Conservation (phyloP, 2,329 filamentous ascomycete genomes). For the Arthroderma sp. region DNA sequence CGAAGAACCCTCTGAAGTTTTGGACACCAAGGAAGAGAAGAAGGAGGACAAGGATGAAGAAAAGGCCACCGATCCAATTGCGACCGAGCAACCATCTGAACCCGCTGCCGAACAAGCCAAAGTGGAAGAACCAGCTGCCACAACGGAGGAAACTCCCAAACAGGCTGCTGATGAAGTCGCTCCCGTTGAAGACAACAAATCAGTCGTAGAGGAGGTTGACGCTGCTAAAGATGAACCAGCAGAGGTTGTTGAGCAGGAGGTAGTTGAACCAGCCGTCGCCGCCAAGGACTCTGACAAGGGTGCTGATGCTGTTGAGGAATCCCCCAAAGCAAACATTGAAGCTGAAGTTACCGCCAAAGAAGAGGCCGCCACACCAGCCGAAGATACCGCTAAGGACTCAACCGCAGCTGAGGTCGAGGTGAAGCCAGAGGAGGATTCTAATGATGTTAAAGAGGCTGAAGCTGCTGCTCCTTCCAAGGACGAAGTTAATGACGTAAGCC, state of each 20-base stretch:
- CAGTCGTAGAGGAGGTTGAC: neutral
- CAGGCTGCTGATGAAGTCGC: neutral
- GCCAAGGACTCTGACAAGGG: neutral
- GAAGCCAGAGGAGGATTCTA: neutral
- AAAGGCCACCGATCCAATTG: conserved; percentile 13
- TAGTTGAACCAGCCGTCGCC: conserved; percentile 1
- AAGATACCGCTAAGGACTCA: neutral
- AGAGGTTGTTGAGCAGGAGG: neutral
- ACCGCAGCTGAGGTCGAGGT: neutral
- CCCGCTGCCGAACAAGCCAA: conserved; percentile 5
- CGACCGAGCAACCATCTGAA: neutral
- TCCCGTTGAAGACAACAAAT: neutral
- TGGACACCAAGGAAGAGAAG: conserved; percentile 22
- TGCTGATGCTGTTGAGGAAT: neutral
- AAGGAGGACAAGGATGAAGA: conserved; percentile 24
- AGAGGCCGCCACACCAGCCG: neutral
- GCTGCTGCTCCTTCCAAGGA: conserved; percentile 7
- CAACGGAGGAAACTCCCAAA: neutral
- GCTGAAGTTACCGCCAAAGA: neutral
- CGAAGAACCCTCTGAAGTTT: neutral
- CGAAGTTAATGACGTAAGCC: conserved; percentile 3
- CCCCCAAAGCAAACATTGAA: neutral
- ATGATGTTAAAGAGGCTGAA: conserved; percentile 1
- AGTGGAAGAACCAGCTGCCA: neutral
- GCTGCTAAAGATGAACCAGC: neutral